phyloP scores from a whole-genome alignment of 1,284 basidiomycete genomes.

The Testicularia cyperi region DNA sequence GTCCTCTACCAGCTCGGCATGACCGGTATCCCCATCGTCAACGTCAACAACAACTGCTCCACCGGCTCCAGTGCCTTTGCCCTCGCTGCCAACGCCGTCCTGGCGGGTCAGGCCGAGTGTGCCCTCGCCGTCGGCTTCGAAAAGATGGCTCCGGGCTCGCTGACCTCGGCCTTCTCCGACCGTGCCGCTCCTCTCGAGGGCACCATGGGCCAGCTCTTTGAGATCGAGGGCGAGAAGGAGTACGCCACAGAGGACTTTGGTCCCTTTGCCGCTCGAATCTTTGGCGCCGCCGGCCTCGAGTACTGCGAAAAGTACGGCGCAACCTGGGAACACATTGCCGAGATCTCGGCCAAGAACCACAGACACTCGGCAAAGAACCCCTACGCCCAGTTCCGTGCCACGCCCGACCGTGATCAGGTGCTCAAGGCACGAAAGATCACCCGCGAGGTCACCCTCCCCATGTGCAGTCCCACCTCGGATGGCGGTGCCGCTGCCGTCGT shows the following conservation, averaged over 20 bases:
- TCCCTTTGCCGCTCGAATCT: conserved; percentile 73
- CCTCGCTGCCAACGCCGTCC: conserved; percentile 59
- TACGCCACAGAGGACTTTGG: conserved; percentile 69
- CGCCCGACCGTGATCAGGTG: conserved; percentile 36
- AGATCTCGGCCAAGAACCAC: conserved; percentile 78
- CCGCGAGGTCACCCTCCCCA: conserved; percentile 75
- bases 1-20: conserved; percentile 82
- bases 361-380: conserved; percentile 79
- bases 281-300: conserved; percentile 75
- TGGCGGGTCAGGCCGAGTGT: conserved; percentile 73
- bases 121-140: conserved; percentile 82
- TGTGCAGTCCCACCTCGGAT: conserved; percentile 77
- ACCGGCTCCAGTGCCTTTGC: conserved; percentile 55
- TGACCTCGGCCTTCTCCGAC: conserved; percentile 73
- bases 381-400: conserved; percentile 74
- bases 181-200: conserved; percentile 67
- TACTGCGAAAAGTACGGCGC: conserved; percentile 77
- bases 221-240: conserved; percentile 66
- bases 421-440: conserved; percentile 64
- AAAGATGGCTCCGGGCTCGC: conserved; percentile 68
- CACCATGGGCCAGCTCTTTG: conserved; percentile 63
- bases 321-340: conserved; percentile 70
- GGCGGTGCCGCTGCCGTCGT: conserved; percentile 65
- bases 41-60: conserved; percentile 71
- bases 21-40: conserved; percentile 80